These are phyloP conservation scores for Phytophthora aleatoria DNA, from an alignment of 352 stramenopile species.

Conservation along the genomic window DNA sequence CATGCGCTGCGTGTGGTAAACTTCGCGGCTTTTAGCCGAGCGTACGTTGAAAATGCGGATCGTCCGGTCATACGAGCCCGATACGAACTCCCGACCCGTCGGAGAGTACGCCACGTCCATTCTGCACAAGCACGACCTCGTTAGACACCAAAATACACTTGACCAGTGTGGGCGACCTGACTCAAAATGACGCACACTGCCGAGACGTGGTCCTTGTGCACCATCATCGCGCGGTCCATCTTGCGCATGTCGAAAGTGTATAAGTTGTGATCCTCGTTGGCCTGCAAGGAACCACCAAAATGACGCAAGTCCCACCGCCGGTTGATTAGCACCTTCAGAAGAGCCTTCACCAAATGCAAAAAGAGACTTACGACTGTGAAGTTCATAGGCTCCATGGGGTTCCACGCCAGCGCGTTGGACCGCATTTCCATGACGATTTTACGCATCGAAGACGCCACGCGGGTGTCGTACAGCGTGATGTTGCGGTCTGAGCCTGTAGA, in stretches of 20 bases:
- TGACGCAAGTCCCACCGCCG: conserved; percentile 1
- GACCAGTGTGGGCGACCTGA: conserved; percentile 6
- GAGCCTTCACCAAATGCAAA: conserved; percentile 8
- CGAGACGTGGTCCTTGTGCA: conserved; percentile 99
- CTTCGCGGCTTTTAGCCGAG: conserved; percentile 85
- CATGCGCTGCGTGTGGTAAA: conserved; percentile 99
- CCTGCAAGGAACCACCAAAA: conserved; percentile 42
- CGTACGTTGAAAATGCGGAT: conserved; percentile 96
- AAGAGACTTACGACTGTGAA: conserved; percentile 92
- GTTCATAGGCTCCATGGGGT: conserved; percentile 99
- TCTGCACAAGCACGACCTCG: conserved; percentile 37
- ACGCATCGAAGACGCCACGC: conserved; percentile 92
- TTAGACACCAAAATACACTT: conserved; percentile 25
- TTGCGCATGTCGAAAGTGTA: conserved; percentile 99
- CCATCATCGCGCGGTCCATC: conserved; percentile 91
- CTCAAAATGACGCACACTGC: conserved; percentile 86
- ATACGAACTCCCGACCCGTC: conserved; percentile 98
- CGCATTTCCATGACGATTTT: conserved; percentile 97
- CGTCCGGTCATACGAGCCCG: conserved; percentile 98
- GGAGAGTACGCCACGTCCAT: conserved; percentile 98
- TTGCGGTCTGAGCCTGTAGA: conserved; percentile 94
- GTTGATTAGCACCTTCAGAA: conserved; percentile 16
- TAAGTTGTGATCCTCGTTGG: conserved; percentile 99
- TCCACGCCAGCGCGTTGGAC: conserved; percentile 98
- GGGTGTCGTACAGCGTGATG: conserved; percentile 94